Evolutionary conservation across 495 filamentous ascomycete genomes (phyloP), one percentile per base, ranked within the genome.

Genomic region (Hyaloscypha hepaticicola): DNA sequence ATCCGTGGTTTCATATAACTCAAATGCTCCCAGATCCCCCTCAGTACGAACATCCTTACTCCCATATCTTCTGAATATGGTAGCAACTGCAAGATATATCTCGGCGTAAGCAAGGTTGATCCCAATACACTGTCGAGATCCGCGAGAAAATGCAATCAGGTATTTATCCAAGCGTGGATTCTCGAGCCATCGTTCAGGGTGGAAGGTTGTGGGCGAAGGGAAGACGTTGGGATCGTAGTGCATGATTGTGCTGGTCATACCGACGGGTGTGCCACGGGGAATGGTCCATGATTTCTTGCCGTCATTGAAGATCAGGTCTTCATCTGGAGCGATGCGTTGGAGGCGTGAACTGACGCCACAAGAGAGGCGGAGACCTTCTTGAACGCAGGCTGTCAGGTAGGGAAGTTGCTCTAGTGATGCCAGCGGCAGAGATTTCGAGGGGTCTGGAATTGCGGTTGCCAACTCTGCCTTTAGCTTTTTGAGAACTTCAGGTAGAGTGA

Each of bases 81-180:
- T 64, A 1, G 77, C 74, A 6, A 81, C 25, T 0, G 67, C 65
- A 14, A 80, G 53, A 58, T 75, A 80, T 1, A 81, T 21, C 66
- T 79, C 77, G 3, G 78, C 76, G 58, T 76, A 77, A 0, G 79
- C 80, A n/a, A 81, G 61, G 55, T 80, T 79, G 28, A 81, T 82
- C 1, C 81, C 84, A 22, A 87, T 68, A 61, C 83, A 86, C 38
- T 72, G 70, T 50, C 83, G 63, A 1, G 70, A 73, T 4, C 83
- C 81, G 67, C 76, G 80, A 21, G 73, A 77, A 60, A 86, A 85
- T 0, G 79, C 61, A 7, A 83, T 70, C 55, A 85, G 52, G 50
- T 81, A 80, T 55, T 74, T 79, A 26, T 82, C 63, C 3, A 72
- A 41, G 1, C 57, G 25, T 26, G 56, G 56, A 52, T 65, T 63